A percentile compares a stretch with the other conserved stretches of the same genome.
These are phyloP conservation scores for Cadophora malorum DNA, from an alignment of 2,329 filamentous ascomycete genomes.

Conservation along the genomic window DNA sequence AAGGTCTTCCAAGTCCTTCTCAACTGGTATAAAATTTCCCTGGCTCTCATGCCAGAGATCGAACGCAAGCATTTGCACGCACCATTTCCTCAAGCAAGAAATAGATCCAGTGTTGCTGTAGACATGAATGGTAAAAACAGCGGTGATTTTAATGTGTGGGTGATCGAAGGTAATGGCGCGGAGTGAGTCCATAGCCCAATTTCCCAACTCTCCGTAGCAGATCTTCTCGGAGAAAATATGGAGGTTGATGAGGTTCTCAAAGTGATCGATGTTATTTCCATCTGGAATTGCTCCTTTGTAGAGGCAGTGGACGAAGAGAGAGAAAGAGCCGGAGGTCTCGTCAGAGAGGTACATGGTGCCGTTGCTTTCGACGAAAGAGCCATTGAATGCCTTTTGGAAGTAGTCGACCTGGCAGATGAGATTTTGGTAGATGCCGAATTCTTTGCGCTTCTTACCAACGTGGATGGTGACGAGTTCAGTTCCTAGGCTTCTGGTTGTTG, in stretches of 20 bases:
- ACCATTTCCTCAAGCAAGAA: too few species aligned
- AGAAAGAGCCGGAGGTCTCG: not conserved
- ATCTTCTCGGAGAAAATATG: conserved; percentile 27
- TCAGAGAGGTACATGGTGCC: conserved; percentile 23
- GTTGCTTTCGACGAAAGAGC: conserved; percentile 19
- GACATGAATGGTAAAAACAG: not conserved
- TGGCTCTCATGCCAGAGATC: too few species aligned
- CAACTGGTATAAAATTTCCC: too few species aligned
- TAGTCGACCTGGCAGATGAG: conserved; percentile 28
- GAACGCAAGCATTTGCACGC: too few species aligned
- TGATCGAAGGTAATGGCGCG: not conserved
- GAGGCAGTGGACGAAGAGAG: conserved; percentile 23
- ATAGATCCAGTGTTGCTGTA: too few species aligned
- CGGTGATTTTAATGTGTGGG: not conserved
- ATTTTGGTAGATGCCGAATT: conserved; percentile 31
- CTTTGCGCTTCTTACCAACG: conserved; percentile 21
- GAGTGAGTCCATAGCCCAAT: conserved; percentile 24
- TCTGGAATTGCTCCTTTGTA: conserved; percentile 6
- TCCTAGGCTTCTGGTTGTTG: conserved; percentile 2
- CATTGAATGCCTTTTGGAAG: conserved; percentile 27
- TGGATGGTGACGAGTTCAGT: conserved; percentile 24
- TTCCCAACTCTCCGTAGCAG: not conserved
- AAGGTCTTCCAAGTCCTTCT: too few species aligned
- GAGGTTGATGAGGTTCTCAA: conserved; percentile 19
- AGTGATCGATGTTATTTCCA: not conserved